Conservation (phyloP, 208 protist species). For the Trypanosoma congolense region DNA sequence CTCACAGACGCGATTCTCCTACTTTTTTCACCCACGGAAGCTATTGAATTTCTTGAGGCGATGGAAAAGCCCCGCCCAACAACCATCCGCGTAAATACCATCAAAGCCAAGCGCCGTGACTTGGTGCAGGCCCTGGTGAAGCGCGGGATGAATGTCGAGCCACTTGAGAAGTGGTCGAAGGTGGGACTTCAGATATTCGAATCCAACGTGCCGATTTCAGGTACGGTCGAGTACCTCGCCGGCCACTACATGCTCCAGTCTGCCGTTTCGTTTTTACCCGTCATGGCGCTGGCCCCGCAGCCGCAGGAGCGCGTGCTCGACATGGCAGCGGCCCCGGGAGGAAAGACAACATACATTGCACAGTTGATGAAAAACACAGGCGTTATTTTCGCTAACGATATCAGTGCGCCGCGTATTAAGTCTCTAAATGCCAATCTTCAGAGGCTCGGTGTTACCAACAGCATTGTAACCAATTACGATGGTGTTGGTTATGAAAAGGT, state of each 20-base stretch:
- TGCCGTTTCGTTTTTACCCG: slow-evolving; percentile 97
- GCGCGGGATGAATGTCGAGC: slow-evolving; percentile 97
- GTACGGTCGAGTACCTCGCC: slow-evolving; percentile 98
- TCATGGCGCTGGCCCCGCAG: slow-evolving; percentile 96
- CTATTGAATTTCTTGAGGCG: slow-evolving; percentile 96
- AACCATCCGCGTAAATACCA: slow-evolving; percentile 98
- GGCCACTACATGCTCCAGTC: slow-evolving; percentile 99
- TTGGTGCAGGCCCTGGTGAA: slow-evolving; percentile 93
- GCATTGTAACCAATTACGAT: slow-evolving; percentile 94
- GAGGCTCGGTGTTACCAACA: slow-evolving; percentile 93
- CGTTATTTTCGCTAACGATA: slow-evolving; percentile 98
- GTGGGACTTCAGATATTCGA: slow-evolving; percentile 98
- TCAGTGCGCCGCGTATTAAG: slow-evolving; percentile 91
- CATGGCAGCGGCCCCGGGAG: slow-evolving; percentile 98
- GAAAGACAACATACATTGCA: slow-evolving; percentile 98
- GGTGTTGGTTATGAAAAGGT: slow-evolving; percentile 88
- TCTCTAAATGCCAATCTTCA: slow-evolving; percentile 97
- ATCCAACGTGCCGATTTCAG: slow-evolving; percentile 96
- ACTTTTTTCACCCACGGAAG: slow-evolving; percentile 92
- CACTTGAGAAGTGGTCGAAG: slow-evolving; percentile 93
- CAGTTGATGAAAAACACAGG: slow-evolving; percentile 99
- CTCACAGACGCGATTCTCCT: slow-evolving; percentile 92
- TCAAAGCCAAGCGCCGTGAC: slow-evolving; percentile 95
- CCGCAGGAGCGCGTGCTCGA: slow-evolving; percentile 95
- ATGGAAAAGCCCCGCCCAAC: slow-evolving; percentile 96